phyloP scores from a whole-genome alignment of 345 rosid genomes.

The Eucalyptus viminalis region DNA sequence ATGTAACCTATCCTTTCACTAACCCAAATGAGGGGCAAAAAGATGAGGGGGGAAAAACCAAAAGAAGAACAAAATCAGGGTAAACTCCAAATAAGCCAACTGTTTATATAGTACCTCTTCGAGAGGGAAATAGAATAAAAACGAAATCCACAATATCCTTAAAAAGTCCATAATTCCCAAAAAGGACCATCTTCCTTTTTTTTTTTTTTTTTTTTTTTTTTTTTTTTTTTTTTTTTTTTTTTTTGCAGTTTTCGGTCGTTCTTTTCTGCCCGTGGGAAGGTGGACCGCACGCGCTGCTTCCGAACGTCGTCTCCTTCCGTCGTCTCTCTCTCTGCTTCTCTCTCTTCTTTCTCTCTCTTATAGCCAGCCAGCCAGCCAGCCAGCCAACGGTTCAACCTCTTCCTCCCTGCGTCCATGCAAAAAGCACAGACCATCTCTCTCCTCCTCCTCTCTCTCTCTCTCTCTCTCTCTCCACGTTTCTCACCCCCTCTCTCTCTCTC shows the following conservation, averaged over 20 bases:
- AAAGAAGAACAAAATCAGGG: not conserved
- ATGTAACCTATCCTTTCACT: not conserved
- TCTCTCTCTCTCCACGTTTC: not conserved
- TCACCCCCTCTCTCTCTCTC: not conserved
- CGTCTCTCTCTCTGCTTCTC: not conserved
- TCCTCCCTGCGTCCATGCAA: slow-evolving; percentile 28
- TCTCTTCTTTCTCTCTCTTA: not conserved
- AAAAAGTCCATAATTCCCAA: not conserved
- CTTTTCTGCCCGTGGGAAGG: not conserved
- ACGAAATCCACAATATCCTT: not conserved
- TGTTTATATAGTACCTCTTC: not conserved
- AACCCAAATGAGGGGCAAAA: not conserved
- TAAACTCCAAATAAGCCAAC: not conserved
- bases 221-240: not conserved
- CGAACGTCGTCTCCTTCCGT: not conserved
- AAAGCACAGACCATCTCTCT: not conserved
- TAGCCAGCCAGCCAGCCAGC: not conserved
- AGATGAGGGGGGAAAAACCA: not conserved
- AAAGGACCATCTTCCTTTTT: not conserved
- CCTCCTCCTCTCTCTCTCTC: not conserved
- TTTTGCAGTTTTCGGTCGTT: not conserved
- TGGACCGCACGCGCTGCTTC: not conserved
- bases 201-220: not conserved
- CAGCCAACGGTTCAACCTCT: slow-evolving; percentile 3
- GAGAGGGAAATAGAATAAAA: not conserved